Base-by-base conservation (phyloP, 1,284 basidiomycete species). In the Pholiota adiposa region DNA sequence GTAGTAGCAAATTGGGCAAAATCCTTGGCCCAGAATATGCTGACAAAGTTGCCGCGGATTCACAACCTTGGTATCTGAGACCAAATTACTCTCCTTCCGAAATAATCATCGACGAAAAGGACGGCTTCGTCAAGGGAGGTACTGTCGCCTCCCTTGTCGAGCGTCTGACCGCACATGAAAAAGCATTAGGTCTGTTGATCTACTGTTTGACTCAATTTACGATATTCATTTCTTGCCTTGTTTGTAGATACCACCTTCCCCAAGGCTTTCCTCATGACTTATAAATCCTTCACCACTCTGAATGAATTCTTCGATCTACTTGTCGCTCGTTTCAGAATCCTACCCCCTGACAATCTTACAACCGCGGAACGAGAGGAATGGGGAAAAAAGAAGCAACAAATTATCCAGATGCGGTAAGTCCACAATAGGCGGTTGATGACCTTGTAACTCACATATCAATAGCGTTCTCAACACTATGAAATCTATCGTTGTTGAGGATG, bases 201-300 rank as follows among this genome's bases (percentile, higher is more conserved):
- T 25, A 25, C n/a, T 40, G 38, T 48, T 21, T 18, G 38, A 18
- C 14, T 43, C 50, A 29, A 33, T 59, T 50, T 44, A n/a, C n/a
- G n/a, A 25, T 46, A 41, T 8, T 51, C 54, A 41, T 58, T 58
- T 38, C 57, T 56, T 38, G 56, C 23, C 16, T n/a, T 51, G 8
- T 14, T 59, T 43, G n/a, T 68, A 92, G 95, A 96, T 72, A 81
- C 87, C 0, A 85, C 87, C 5, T 99, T 94, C 77, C 93, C 89
- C 72, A 91, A 93, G 72, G 92, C 96, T 1, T 99, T 99, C 84
- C 75, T 99, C 63, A 92, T 98, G 85, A 99, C 97, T 0, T 98
- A 96, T 81, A 94, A 96, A 67, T 97, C 95, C 0, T 99, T 99
- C 74, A 95, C 94, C 14, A 90, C 89, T 1, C 80, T 94, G 18